Evolutionary conservation across 257 asterid species (phyloP).

Genomic region (Mentha longifolia): DNA sequence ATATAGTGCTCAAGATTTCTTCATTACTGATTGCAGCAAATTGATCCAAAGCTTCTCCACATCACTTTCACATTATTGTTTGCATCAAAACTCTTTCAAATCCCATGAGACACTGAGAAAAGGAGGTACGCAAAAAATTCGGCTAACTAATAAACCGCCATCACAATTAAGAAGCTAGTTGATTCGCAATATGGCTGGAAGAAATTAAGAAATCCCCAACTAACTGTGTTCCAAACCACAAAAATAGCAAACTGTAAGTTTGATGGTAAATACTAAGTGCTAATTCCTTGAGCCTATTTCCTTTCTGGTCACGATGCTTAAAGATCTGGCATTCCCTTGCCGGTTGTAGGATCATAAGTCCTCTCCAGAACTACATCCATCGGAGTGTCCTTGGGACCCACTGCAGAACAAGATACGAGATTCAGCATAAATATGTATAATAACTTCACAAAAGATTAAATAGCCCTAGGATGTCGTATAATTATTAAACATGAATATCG

Average conservation of each 20-base stretch:
- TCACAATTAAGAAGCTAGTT: background rate
- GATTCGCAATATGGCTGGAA: slow-evolving; percentile 5
- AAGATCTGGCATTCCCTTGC: slow-evolving; percentile 90
- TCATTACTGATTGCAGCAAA: no score
- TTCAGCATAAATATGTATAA: slow-evolving; percentile 5
- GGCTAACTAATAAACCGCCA: background rate
- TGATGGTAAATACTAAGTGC: slow-evolving; percentile 24
- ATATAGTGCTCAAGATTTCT: no score
- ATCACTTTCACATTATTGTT: background rate
- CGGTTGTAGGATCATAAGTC: slow-evolving; percentile 84
- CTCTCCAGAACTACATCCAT: slow-evolving; percentile 72
- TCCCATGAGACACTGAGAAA: background rate
- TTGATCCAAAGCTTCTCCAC: background rate
- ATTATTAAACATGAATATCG: slow-evolving; percentile 8
- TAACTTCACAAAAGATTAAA: slow-evolving; percentile 1
- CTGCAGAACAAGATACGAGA: slow-evolving; percentile 48
- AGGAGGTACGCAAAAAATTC: background rate
- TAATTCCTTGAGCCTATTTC: slow-evolving; percentile 25
- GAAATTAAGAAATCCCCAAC: slow-evolving; percentile 5
- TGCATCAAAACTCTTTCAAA: slow-evolving; percentile 2
- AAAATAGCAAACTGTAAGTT: background rate
- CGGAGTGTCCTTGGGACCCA: slow-evolving; percentile 91
- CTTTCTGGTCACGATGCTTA: slow-evolving; percentile 31
- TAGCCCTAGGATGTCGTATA: background rate
- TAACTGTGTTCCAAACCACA: slow-evolving; percentile 7